These are phyloP conservation scores for Ascosphaera apis DNA, from an alignment of 2,329 filamentous ascomycete genomes.

Conservation along the genomic window DNA sequence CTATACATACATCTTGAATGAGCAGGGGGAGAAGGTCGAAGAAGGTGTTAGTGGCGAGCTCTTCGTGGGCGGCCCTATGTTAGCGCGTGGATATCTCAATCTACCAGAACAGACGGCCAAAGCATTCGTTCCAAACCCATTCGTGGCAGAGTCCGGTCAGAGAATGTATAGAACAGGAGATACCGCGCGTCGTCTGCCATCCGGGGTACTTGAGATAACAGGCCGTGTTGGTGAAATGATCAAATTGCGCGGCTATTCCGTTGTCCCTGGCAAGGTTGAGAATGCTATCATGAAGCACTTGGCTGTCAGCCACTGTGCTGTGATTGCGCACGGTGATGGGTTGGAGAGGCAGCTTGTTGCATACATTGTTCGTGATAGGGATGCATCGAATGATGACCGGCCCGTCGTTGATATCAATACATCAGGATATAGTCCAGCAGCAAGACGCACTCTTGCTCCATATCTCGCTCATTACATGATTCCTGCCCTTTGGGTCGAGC, in stretches of 20 bases:
- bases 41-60: conserved; percentile 46
- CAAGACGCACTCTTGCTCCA: conserved; percentile 39
- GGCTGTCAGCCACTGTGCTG: conserved; percentile 47
- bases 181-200: conserved; percentile 41
- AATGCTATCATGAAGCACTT: conserved; percentile 46
- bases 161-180: conserved; percentile 58
- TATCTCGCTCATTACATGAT: conserved; percentile 69
- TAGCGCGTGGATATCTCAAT: conserved; percentile 59
- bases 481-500: conserved; percentile 51
- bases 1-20: conserved; percentile 50
- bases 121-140: conserved; percentile 45
- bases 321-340: conserved; percentile 52
- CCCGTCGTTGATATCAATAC: conserved; percentile 43
- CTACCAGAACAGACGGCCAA: conserved; percentile 54
- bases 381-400: conserved; percentile 23
- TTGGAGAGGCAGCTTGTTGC: conserved; percentile 54
- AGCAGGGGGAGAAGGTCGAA: conserved; percentile 40
- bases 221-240: conserved; percentile 60
- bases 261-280: conserved; percentile 56
- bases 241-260: conserved; percentile 56
- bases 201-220: conserved; percentile 49
- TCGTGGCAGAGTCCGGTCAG: conserved; percentile 30
- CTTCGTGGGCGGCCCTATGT: conserved; percentile 48
- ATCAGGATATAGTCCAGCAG: conserved; percentile 45
- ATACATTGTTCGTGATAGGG: conserved; percentile 48